phyloP scores from a whole-genome alignment of 1,139 yeast species.

The Blastobotrys niveus region DNA sequence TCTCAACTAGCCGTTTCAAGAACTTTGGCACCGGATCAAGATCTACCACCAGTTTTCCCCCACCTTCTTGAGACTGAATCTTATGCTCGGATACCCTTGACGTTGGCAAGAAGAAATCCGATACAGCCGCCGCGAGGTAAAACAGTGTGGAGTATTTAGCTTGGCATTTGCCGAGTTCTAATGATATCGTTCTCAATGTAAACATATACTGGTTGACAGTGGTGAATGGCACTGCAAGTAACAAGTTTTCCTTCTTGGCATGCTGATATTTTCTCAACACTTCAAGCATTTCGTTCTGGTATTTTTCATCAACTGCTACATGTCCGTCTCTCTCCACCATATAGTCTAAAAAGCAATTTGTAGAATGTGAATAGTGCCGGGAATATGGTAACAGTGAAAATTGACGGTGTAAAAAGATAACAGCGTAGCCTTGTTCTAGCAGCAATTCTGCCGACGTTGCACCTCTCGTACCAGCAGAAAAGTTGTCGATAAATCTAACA shows the following conservation, averaged over 20 bases:
- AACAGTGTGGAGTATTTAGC: conserved; percentile 44
- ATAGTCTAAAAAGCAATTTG: conserved; percentile 80
- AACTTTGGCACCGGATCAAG: conserved; percentile 96
- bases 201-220: conserved; percentile 91
- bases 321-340: conserved; percentile 41
- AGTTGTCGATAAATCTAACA: conserved; percentile 91
- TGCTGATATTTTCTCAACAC: conserved; percentile 61
- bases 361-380: conserved; percentile 79
- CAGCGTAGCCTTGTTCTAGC: conserved; percentile 80
- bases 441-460: conserved; percentile 94
- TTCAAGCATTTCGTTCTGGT: conserved; percentile 55
- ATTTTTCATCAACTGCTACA: conserved; percentile 50
- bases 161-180: conserved; percentile 40
- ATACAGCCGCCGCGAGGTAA: conserved; percentile 94
- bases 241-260: conserved; percentile 53
- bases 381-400: conserved; percentile 88
- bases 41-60: conserved; percentile 71
- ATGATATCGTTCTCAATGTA: conserved; percentile 67
- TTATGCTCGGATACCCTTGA: conserved; percentile 87
- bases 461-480: conserved; percentile 97
- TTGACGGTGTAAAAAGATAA: conserved; percentile 85
- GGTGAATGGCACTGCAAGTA: conserved; percentile 78
- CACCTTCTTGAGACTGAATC: conserved; percentile 71
- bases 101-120: conserved; percentile 88
- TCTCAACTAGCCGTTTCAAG: conserved; percentile 75